A percentile compares a stretch with the other conserved stretches of the same genome.
Conservation (phyloP, 139 green algal genomes). For the Raphidocelis subcapitata region DNA sequence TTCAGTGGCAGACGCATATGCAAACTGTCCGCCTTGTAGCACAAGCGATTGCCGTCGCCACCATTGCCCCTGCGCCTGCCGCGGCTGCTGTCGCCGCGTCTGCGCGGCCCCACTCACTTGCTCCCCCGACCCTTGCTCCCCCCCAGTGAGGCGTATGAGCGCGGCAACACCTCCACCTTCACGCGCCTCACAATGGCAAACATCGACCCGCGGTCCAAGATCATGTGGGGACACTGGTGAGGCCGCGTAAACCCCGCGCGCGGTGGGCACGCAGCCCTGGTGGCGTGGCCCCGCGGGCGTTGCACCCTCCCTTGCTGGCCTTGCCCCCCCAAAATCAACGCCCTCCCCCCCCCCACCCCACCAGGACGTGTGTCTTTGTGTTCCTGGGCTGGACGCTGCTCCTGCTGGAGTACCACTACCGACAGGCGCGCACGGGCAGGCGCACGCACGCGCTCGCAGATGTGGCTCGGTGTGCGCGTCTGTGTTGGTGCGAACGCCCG, state of each 20-base stretch:
- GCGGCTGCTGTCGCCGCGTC: not conserved
- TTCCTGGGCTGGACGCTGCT: slow-evolving; percentile 16
- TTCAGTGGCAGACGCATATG: too few relatives aligned
- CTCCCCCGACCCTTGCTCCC: too few relatives aligned
- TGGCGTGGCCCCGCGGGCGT: not conserved
- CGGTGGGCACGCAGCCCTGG: not conserved
- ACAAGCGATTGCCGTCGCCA: not conserved
- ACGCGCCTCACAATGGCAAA: slow-evolving; percentile 22
- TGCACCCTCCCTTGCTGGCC: too few relatives aligned
- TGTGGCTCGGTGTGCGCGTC: too few relatives aligned
- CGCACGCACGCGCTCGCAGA: too few relatives aligned
- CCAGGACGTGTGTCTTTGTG: not conserved
- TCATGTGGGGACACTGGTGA: slow-evolving; percentile 15
- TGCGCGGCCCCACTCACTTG: too few relatives aligned
- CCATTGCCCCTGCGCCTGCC: not conserved
- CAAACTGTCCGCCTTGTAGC: too few relatives aligned
- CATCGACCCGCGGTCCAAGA: not conserved
- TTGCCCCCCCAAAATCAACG: too few relatives aligned
- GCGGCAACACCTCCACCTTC: too few relatives aligned
- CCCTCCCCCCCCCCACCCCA: too few relatives aligned
- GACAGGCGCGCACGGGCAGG: slow-evolving; percentile 13
- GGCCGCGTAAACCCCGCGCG: not conserved
- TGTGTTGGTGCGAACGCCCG: too few relatives aligned
- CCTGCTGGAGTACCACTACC: slow-evolving; percentile 26
- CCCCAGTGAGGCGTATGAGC: too few relatives aligned